phyloP scores from a whole-genome alignment of 345 rosid genomes.

The Eutrema japonicum region DNA sequence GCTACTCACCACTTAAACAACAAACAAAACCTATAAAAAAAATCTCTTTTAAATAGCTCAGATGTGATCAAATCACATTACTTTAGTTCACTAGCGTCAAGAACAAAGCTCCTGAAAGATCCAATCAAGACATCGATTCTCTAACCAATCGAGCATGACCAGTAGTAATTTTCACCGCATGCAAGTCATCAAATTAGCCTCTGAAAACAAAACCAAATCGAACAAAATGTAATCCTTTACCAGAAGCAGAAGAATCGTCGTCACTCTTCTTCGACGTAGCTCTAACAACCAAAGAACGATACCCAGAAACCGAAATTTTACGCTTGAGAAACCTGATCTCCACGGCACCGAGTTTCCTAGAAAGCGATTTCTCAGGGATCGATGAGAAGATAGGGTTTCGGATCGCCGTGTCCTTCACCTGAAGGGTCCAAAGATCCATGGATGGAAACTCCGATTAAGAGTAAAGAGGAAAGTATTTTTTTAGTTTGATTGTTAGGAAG shows the following conservation, averaged over 20 bases:
- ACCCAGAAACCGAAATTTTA: conserved; percentile 40
- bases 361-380: conserved; percentile 26
- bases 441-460: conserved; percentile 13
- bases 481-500: conserved; percentile 19
- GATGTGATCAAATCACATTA: not conserved
- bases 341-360: conserved; percentile 28
- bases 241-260: conserved; percentile 50
- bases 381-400: conserved; percentile 41
- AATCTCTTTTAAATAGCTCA: not conserved
- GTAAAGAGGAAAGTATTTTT: not conserved
- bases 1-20: no score
- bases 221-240: conserved; percentile 29
- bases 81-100: conserved; percentile 3
- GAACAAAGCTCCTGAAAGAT: conserved; percentile 2
- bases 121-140: not conserved
- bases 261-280: conserved; percentile 71
- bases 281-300: conserved; percentile 49
- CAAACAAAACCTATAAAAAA: not conserved
- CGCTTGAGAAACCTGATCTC: conserved; percentile 53
- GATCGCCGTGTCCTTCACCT: conserved; percentile 36
- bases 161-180: not conserved
- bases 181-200: not conserved
- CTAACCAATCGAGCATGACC: not conserved
- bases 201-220: not conserved
- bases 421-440: conserved; percentile 43